Conservation (phyloP, 352 stramenopile species). For the Phytophthora kernoviae region DNA sequence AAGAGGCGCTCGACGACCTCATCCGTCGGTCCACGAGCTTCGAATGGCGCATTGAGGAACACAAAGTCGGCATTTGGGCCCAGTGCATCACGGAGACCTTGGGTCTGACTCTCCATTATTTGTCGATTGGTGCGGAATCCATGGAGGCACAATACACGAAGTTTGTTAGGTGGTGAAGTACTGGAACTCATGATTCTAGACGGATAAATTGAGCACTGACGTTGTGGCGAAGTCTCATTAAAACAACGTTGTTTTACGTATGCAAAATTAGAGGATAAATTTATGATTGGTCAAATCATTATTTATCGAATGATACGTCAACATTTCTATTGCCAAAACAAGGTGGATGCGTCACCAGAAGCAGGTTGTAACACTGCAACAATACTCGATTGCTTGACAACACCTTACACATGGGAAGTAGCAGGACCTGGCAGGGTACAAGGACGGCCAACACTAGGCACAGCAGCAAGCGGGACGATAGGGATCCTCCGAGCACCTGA, state of each 20-base stretch:
- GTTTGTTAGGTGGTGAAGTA: conserved; percentile 28
- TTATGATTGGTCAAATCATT: not conserved
- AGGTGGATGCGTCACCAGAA: not conserved
- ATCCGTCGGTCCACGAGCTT: conserved; percentile 63
- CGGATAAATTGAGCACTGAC: too few species aligned
- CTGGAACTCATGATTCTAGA: not conserved
- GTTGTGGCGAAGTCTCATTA: too few species aligned
- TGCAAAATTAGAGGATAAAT: not conserved
- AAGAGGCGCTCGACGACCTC: conserved; percentile 59
- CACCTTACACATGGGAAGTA: too few species aligned
- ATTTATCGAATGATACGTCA: not conserved
- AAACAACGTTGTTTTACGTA: not conserved
- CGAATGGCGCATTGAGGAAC: conserved; percentile 65
- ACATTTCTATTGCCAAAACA: not conserved
- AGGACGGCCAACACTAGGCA: too few species aligned
- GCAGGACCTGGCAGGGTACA: too few species aligned
- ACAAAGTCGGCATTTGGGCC: conserved; percentile 68
- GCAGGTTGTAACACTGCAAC: not conserved
- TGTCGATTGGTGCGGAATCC: conserved; percentile 73
- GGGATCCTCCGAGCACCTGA: too few species aligned
- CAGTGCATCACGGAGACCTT: conserved; percentile 59
- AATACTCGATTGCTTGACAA: conserved; percentile 10
- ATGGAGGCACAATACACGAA: conserved; percentile 78
- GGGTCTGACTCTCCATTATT: conserved; percentile 76
- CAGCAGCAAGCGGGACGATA: too few species aligned